These are phyloP conservation scores for Lecanicillium sp. DNA, from an alignment of 2,329 filamentous ascomycete genomes.

Conservation along the genomic window DNA sequence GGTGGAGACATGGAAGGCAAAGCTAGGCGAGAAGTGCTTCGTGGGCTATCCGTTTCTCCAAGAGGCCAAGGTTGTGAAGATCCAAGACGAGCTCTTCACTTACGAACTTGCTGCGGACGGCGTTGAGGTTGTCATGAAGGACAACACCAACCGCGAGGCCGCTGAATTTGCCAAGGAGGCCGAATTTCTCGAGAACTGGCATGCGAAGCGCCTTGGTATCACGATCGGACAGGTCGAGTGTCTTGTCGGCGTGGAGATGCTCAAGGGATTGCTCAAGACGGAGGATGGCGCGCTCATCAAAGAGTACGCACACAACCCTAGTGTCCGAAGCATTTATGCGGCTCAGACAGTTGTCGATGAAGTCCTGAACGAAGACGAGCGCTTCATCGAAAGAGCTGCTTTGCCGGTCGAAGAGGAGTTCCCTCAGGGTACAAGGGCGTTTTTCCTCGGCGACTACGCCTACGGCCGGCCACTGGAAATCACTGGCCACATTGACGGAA, in stretches of 20 bases:
- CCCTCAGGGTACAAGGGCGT: slow-evolving; percentile 72
- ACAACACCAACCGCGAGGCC: slow-evolving; percentile 71
- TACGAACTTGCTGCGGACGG: slow-evolving; percentile 67
- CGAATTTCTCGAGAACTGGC: slow-evolving; percentile 73
- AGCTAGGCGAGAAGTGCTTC: slow-evolving; percentile 79
- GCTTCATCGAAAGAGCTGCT: slow-evolving; percentile 87
- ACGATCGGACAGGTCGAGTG: slow-evolving; percentile 83
- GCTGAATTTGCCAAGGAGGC: slow-evolving; percentile 81
- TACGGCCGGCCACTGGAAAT: slow-evolving; percentile 90
- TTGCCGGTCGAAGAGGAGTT: slow-evolving; percentile 89
- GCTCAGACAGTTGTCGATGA: slow-evolving; percentile 84
- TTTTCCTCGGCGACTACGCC: slow-evolving; percentile 90
- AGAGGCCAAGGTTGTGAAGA: slow-evolving; percentile 81
- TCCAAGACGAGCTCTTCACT: slow-evolving; percentile 90
- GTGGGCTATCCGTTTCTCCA: slow-evolving; percentile 94
- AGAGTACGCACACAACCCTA: slow-evolving; percentile 81
- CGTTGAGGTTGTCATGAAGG: slow-evolving; percentile 57
- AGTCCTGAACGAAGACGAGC: slow-evolving; percentile 83
- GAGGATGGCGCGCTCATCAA: slow-evolving; percentile 88
- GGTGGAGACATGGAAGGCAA: slow-evolving; percentile 65
- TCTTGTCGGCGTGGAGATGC: slow-evolving; percentile 85
- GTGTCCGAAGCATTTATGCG: slow-evolving; percentile 85
- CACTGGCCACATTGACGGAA: slow-evolving; percentile 64
- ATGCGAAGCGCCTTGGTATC: slow-evolving; percentile 87
- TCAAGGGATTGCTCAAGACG: slow-evolving; percentile 84